phyloP scores from a whole-genome alignment of 495 filamentous ascomycete genomes.

The Neurospora africana region DNA sequence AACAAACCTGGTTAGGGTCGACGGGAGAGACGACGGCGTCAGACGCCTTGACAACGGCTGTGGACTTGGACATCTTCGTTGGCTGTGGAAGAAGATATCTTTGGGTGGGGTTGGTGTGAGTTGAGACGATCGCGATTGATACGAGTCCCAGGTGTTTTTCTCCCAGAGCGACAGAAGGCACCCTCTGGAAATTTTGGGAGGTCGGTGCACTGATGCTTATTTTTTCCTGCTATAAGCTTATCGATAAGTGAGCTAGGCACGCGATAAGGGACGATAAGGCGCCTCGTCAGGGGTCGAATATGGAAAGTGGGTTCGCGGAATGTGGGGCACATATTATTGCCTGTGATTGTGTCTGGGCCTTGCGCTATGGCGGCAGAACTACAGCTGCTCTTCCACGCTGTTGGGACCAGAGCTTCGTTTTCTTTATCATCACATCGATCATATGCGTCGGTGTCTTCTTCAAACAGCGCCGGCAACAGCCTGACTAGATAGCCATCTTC shows the following conservation, averaged over 20 bases:
- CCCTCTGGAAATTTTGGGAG: conserved; percentile 17
- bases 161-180: background rate
- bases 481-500: background rate
- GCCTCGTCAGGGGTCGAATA: background rate
- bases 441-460: background rate
- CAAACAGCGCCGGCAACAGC: background rate
- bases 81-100: conserved; percentile 8
- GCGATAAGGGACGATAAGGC: background rate
- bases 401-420: background rate
- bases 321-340: background rate
- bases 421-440: background rate
- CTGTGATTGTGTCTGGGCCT: background rate
- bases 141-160: conserved; percentile 11
- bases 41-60: conserved; percentile 13
- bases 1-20: conserved; percentile 34
- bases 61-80: conserved; percentile 20
- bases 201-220: conserved; percentile 10
- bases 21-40: conserved; percentile 28
- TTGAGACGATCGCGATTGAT: background rate
- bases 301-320: background rate
- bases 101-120: conserved; percentile 5
- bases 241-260: background rate
- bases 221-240: conserved; percentile 4
- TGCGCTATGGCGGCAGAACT: conserved; percentile 3
- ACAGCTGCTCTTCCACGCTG: conserved; percentile 9